Base-by-base conservation (phyloP, 2,329 filamentous ascomycete genomes). In the Sarocladium kiliense region DNA sequence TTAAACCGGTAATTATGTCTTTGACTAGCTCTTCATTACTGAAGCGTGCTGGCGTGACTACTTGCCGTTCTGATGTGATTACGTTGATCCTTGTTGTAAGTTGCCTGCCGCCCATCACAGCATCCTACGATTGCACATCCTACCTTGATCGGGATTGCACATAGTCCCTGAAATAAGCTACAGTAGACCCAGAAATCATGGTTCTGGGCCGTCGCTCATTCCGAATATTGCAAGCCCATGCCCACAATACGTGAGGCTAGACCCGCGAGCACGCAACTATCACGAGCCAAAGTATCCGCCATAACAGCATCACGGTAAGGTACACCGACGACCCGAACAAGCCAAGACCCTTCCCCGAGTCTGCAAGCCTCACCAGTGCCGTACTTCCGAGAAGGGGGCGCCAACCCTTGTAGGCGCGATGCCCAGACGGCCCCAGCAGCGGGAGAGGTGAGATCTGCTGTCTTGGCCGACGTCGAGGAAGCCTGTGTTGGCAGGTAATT, bases 21-120 rank as follows among this genome's bases (percentile, higher is more conserved):
- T n/a, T n/a, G n/a, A n/a, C n/a, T n/a, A n/a, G n/a, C n/a, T n/a
- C n/a, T n/a, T n/a, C n/a, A n/a, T n/a, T n/a, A n/a, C n/a, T n/a
- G n/a, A n/a, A n/a, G n/a, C n/a, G 30, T 32, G 30, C 44, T 47
- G 44, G 44, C 44, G 44, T 47, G 44, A 47, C 25, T 23, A 47
- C 23, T 27, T 30, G 7, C 44, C 44, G 25, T 6, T 26, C 25
- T 47, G 44, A 47, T 47, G 23, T 30, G 44, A 27, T 47, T 5
- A 6, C 25, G 44, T 10, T 9, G 25, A 23, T 30, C 44, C 18
- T n/a, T 30, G 10, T 47, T 27, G 23, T 11, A 44, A 11, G 10
- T 21, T 25, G 18, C 41, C 18, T 6, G 18, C 19, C 41, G 41
- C 41, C 18, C 25, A 14, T n/a, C 25, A 11, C 3, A 7, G 30